These are phyloP conservation scores for Pestalotiopsis fici DNA, from an alignment of 2,329 filamentous ascomycete species.

Conservation along the genomic window DNA sequence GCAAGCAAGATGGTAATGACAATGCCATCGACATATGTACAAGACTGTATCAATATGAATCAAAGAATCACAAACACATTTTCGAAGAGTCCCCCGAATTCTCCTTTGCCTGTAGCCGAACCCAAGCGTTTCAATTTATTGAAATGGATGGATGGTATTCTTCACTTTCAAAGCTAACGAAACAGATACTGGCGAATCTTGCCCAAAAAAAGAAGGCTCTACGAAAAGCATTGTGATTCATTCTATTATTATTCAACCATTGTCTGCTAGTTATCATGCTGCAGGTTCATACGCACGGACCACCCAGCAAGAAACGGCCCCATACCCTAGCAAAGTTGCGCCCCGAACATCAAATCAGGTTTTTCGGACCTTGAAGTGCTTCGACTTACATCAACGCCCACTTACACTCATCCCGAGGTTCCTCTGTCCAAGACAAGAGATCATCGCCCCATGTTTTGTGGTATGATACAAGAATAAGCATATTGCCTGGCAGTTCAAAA, in stretches of 20 bases:
- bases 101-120: neutral
- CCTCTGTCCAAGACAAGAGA: neutral
- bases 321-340: neutral
- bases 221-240: neutral
- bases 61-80: constrained; percentile 2
- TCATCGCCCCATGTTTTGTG: neutral
- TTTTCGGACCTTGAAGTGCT: neutral
- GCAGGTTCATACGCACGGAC: neutral
- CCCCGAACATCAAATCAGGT: constrained; percentile 1
- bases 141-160: neutral
- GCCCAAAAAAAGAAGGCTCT: neutral
- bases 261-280: neutral
- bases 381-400: constrained; percentile 6
- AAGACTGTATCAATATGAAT: constrained; percentile 26
- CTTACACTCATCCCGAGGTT: constrained; percentile 1
- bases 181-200: neutral
- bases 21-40: constrained; percentile 20
- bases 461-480: too few relatives aligned
- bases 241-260: neutral
- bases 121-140: neutral
- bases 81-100: neutral
- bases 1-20: constrained; percentile 6
- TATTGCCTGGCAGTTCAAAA: neutral
- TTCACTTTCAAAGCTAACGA: too few relatives aligned
- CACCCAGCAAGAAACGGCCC: neutral